These are phyloP conservation scores for Chytridiales sp. DNA, from an alignment of 371 early-diverging fungal species.

Conservation along the genomic window DNA sequence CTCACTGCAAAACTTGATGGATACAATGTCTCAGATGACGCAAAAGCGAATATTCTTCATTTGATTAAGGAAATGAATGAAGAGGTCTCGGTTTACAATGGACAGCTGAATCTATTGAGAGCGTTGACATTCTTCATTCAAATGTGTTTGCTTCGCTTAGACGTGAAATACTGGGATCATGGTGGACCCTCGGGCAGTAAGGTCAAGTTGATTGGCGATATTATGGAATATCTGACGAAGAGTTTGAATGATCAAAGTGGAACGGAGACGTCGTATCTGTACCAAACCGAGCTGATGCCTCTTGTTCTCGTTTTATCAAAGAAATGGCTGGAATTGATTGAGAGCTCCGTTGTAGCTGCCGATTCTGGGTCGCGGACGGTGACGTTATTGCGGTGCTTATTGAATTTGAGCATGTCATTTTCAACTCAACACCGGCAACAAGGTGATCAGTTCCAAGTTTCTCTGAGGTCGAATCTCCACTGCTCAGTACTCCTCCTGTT, in stretches of 20 bases:
- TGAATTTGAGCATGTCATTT: no score
- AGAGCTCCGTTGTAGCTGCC: no score
- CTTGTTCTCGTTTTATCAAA: background rate
- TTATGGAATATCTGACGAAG: background rate
- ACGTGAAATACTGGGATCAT: background rate
- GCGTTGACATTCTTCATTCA: background rate
- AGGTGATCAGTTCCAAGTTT: no score
- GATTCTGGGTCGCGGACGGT: no score
- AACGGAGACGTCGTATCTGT: background rate
- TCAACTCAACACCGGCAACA: no score
- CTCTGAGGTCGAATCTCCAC: no score
- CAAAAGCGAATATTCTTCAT: background rate
- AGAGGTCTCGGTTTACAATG: background rate
- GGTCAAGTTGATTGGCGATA: background rate
- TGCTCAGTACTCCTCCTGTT: no score
- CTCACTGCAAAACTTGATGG: background rate
- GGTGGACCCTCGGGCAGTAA: background rate
- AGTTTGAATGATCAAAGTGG: background rate
- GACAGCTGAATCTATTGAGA: background rate
- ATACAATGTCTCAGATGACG: background rate
- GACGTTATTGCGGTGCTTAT: no score
- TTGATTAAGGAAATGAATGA: no score
- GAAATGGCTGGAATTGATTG: no score
- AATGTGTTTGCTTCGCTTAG: background rate
- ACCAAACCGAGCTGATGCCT: background rate